Percentiles rank a stretch among this genome's conserved stretches.
Evolutionary conservation across 345 rosid genomes (phyloP).

Genomic region (Eutrema heterophyllum): DNA sequence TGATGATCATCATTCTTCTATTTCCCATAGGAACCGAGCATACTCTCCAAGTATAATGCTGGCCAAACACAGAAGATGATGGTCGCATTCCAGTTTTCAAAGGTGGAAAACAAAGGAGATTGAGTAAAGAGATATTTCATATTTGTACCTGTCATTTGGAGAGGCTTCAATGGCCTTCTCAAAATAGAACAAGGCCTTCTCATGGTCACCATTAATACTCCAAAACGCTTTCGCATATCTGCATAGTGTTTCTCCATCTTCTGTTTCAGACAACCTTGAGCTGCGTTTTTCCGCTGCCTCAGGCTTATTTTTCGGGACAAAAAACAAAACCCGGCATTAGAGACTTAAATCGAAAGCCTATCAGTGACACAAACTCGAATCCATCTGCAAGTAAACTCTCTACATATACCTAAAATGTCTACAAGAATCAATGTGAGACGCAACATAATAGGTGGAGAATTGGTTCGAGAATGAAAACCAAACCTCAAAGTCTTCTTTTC

Average conservation of each 20-base stretch:
- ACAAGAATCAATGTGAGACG: not conserved
- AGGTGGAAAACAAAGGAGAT: not conserved
- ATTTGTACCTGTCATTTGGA: conserved; percentile 55
- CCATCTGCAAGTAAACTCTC: not conserved
- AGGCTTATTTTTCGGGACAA: conserved; percentile 36
- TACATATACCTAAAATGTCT: not conserved
- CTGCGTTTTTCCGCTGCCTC: conserved; percentile 46
- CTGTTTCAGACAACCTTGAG: conserved; percentile 48
- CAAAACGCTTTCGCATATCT: conserved; percentile 65
- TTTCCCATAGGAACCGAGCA: conserved; percentile 73
- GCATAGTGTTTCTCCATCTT: conserved; percentile 57
- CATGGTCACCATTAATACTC: conserved; percentile 51
- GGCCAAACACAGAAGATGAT: not conserved
- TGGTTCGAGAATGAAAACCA: not conserved
- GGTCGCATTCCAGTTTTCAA: not conserved
- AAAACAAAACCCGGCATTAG: not conserved
- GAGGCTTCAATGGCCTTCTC: conserved; percentile 59
- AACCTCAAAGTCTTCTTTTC: conserved; percentile 32
- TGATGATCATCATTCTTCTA: conserved; percentile 34
- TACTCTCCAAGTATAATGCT: conserved; percentile 72
- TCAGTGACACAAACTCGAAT: not conserved
- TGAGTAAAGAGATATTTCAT: not conserved
- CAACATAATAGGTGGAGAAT: not conserved
- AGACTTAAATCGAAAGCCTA: not conserved
- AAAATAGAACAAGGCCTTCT: conserved; percentile 54